Evolutionary conservation across 2,329 filamentous ascomycete genomes (phyloP), one percentile per base, ranked within the genome.

Genomic region (Chalaropsis ovoidea): DNA sequence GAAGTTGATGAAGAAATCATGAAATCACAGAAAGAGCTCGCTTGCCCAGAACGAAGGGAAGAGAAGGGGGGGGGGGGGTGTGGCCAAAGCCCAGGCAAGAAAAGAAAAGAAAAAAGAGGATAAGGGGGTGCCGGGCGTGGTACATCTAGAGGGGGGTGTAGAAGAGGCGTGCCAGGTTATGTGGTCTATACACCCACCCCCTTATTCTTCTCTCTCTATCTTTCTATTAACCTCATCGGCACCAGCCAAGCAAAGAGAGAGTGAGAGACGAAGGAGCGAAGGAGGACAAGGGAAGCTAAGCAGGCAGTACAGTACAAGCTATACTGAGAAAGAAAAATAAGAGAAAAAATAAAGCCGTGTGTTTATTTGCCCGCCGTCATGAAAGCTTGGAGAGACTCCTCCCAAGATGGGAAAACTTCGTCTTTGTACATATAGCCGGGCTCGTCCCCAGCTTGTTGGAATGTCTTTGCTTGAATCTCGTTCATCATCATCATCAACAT

Each of bases 401-500:
- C 24, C 52, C 15, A 56, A 31, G 24, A 56, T 56, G 27, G 52
- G 27, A 39, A 56, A 56, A n/a, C 35, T 35, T 31, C 22, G 52
- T n/a, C 52, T 17, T 56, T 35, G 52, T 56, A 47, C 31, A 56
- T 56, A 56, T 56, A 56, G 52, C 52, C 27, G 5, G 52, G 52
- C 27, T 35, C 27, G 52, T 56, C 52, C 52, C 52, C 52, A 35
- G 27, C 52, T 56, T 56, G 6, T 56, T 52, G 19, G 52, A 56
- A 56, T 56, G 52, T 56, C 52, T 56, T 35, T 39, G 31, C 24
- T 35, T n/a, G 52, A 35, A 35, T 56, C 58, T 61, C n/a, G 52
- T 35, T 56, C 52, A 56, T 63, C 61, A 52, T 54, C 43, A 63
- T 15, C 45, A 49, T 13, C 24, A 49, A 19, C n/a, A 47, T 49